Evolutionary conservation across 192 early-diverging fungal species (phyloP).

Genomic region (Diversispora eburnea): DNA sequence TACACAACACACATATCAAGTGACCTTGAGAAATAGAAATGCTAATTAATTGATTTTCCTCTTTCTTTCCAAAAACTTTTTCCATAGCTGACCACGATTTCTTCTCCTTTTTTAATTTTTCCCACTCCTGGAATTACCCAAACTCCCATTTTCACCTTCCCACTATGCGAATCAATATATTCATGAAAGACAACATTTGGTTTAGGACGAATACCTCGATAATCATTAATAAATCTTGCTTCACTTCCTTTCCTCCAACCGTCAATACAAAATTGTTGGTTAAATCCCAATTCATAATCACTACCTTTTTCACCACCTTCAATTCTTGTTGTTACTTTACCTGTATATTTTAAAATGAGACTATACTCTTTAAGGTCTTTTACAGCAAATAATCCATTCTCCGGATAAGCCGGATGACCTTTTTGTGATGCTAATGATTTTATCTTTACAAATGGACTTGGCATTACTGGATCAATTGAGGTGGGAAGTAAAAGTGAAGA

Average conservation of each 20-base stretch:
- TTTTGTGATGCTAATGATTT: not conserved
- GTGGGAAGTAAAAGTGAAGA: conserved; percentile 12
- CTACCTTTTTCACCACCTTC: conserved; percentile 2
- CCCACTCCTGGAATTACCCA: conserved; percentile 15
- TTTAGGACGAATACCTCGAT: conserved; percentile 6
- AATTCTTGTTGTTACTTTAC: conserved; percentile 13
- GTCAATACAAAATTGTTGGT: conserved; percentile 18
- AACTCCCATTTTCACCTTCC: conserved; percentile 20
- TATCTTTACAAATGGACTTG: conserved; percentile 10
- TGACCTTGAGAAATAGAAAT: too few species aligned
- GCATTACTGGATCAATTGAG: not conserved
- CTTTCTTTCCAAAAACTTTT: conserved; percentile 21
- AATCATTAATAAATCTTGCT: conserved; percentile 26
- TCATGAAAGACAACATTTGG: conserved; percentile 18
- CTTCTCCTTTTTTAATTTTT: conserved; percentile 29
- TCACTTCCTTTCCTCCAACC: conserved; percentile 23
- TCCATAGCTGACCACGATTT: conserved; percentile 22
- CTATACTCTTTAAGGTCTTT: conserved; percentile 7
- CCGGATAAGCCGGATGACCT: conserved; percentile 13
- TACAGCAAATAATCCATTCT: conserved; percentile 22
- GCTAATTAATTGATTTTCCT: not conserved
- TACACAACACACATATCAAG: too few species aligned
- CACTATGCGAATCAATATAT: conserved; percentile 16
- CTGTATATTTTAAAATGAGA: conserved; percentile 17
- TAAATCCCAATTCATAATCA: conserved; percentile 26